Evolutionary conservation across 441 rosid species (phyloP).

Genomic region (Corymbia calophylla): DNA sequence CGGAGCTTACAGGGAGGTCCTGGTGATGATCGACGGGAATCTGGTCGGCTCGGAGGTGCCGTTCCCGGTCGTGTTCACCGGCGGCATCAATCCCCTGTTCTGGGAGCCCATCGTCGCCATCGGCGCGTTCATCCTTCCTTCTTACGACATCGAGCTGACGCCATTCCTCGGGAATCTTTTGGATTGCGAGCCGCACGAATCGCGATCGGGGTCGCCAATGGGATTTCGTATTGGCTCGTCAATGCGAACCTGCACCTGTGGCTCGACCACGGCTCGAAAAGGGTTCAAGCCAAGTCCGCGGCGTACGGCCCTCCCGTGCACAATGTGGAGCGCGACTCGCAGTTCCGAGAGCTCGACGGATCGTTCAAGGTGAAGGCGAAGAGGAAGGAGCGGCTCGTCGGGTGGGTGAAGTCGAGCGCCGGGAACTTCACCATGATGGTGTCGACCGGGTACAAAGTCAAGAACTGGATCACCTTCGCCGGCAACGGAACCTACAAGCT

Average conservation of each 20-base stretch:
- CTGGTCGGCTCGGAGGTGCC: slow-evolving; percentile 67
- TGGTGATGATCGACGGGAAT: slow-evolving; percentile 55
- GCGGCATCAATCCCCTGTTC: slow-evolving; percentile 77
- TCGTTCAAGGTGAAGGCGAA: slow-evolving; percentile 38
- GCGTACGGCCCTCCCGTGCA: slow-evolving; percentile 21
- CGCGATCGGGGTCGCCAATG: slow-evolving; percentile 41
- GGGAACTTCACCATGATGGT: slow-evolving; percentile 59
- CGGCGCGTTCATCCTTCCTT: slow-evolving; percentile 67
- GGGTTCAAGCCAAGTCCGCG: slow-evolving; percentile 33
- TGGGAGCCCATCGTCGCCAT: slow-evolving; percentile 82
- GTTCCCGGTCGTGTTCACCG: slow-evolving; percentile 72
- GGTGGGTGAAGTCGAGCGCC: slow-evolving; percentile 61
- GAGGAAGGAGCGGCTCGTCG: slow-evolving; percentile 33
- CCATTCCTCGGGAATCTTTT: slow-evolving; percentile 59
- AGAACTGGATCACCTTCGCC: slow-evolving; percentile 27
- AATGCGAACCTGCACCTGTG: slow-evolving; percentile 81
- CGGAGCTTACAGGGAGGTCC: slow-evolving; percentile 67
- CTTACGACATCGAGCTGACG: slow-evolving; percentile 63
- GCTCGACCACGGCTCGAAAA: slow-evolving; percentile 34
- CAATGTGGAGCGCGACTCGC: slow-evolving; percentile 16
- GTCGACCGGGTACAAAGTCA: slow-evolving; percentile 25
- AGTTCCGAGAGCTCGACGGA: slow-evolving; percentile 54
- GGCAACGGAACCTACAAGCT: slow-evolving; percentile 40
- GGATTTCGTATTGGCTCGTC: slow-evolving; percentile 75
- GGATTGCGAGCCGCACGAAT: slow-evolving; percentile 52